Conservation (phyloP, 2,329 filamentous ascomycete species). For the Emydomyces testavorans region DNA sequence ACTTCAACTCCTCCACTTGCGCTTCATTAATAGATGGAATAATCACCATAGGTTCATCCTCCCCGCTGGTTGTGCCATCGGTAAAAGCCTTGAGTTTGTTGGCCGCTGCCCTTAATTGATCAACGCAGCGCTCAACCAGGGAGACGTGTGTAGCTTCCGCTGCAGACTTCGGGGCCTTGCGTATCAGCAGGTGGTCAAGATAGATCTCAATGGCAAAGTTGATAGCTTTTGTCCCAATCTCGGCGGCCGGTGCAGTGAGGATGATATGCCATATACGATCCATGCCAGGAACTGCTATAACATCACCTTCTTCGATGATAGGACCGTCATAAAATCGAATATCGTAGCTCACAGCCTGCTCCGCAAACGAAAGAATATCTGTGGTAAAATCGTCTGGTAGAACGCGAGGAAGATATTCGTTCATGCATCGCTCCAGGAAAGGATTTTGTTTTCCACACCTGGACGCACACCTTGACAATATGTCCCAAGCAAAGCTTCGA, state of each 20-base stretch:
- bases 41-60: slow-evolving; percentile 45
- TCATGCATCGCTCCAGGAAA: slow-evolving; percentile 37
- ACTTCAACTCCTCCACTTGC: slow-evolving; percentile 48
- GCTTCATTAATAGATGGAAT: slow-evolving; percentile 40
- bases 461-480: slow-evolving; percentile 41
- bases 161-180: slow-evolving; percentile 34
- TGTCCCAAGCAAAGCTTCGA: slow-evolving; percentile 57
- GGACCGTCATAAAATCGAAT: slow-evolving; percentile 48
- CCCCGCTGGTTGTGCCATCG: slow-evolving; percentile 35
- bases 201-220: slow-evolving; percentile 63
- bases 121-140: slow-evolving; percentile 61
- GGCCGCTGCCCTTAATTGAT: slow-evolving; percentile 56
- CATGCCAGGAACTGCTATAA: slow-evolving; percentile 39
- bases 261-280: slow-evolving; percentile 79
- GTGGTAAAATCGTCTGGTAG: slow-evolving; percentile 29
- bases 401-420: slow-evolving; percentile 32
- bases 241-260: slow-evolving; percentile 52
- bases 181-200: slow-evolving; percentile 42
- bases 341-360: slow-evolving; percentile 35
- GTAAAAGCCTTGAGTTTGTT: slow-evolving; percentile 42
- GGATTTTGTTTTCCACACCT: slow-evolving; percentile 25
- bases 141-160: slow-evolving; percentile 53
- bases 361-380: slow-evolving; percentile 35
- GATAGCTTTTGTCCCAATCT: slow-evolving; percentile 58
- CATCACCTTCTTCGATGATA: slow-evolving; percentile 31